Conservation (phyloP, 345 rosid species). For the Eucalyptus erythrocorys region DNA sequence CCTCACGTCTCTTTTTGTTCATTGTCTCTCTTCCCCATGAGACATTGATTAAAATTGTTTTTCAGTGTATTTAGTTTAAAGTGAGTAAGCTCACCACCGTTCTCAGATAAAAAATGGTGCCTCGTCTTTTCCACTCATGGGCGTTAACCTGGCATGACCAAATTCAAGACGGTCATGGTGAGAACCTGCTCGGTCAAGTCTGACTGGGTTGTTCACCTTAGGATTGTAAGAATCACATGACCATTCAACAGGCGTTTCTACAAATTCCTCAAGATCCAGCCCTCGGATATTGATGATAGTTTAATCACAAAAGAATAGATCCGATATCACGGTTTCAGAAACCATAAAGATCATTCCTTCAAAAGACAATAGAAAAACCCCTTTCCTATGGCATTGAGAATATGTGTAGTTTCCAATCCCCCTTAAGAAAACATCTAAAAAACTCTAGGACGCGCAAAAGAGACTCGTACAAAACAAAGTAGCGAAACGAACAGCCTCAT, state of each 20-base stretch:
- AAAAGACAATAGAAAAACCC: background rate
- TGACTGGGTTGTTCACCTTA: background rate
- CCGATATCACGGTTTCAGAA: background rate
- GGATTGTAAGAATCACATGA: background rate
- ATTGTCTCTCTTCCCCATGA: background rate
- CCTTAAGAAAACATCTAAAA: background rate
- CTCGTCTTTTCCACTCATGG: background rate
- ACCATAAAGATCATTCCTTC: background rate
- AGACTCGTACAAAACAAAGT: background rate
- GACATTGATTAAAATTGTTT: background rate
- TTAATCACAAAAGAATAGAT: background rate
- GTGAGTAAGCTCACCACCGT: background rate
- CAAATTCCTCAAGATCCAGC: background rate
- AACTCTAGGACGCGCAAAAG: background rate
- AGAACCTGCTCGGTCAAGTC: background rate
- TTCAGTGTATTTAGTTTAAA: background rate
- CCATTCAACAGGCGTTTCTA: background rate
- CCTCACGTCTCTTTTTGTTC: background rate
- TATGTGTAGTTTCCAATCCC: background rate
- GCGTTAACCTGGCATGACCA: background rate
- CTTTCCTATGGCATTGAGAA: background rate
- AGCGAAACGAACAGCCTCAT: background rate
- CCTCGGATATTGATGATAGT: background rate
- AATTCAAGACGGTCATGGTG: background rate
- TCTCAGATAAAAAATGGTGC: background rate